Evolutionary conservation across 768 basidiomycete species (phyloP).

Genomic region (Phylloporus rhodoxanthus): DNA sequence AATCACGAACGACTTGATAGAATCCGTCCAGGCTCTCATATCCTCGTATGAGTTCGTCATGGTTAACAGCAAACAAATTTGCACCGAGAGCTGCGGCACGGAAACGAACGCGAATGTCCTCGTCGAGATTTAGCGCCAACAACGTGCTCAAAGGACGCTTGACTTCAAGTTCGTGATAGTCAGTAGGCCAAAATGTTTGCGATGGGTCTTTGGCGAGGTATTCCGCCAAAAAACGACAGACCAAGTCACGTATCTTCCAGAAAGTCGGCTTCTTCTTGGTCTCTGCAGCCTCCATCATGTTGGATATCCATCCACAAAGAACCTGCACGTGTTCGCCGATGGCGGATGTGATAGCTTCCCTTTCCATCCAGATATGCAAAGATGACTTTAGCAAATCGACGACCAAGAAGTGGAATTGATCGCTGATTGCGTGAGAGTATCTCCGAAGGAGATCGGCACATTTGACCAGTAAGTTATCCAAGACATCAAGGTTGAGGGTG

Average conservation of each 20-base stretch:
- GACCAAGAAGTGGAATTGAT: conserved; percentile 46
- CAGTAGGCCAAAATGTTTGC: conserved; percentile 43
- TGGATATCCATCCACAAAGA: conserved; percentile 53
- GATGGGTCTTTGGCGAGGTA: conserved; percentile 58
- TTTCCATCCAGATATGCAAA: conserved; percentile 49
- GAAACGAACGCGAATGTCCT: conserved; percentile 81
- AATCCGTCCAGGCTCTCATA: conserved; percentile 23
- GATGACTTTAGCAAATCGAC: conserved; percentile 65
- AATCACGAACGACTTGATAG: conserved; percentile 45
- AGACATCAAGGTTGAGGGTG: conserved; percentile 42
- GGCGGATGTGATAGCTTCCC: conserved; percentile 25
- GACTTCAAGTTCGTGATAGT: conserved; percentile 24
- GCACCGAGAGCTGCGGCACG: conserved; percentile 60
- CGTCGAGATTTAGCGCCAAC: conserved; percentile 53
- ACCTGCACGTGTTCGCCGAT: conserved; percentile 41
- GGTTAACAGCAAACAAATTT: conserved; percentile 45
- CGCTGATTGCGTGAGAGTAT: conserved; percentile 53
- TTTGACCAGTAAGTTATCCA: conserved; percentile 50
- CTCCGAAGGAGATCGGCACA: conserved; percentile 46
- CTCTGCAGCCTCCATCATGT: conserved; percentile 34
- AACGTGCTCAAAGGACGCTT: conserved; percentile 43
- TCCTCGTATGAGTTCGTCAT: conserved; percentile 26
- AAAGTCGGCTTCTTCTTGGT: conserved; percentile 39
- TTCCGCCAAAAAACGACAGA: conserved; percentile 58
- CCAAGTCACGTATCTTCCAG: conserved; percentile 64